phyloP scores from a whole-genome alignment of 140 eudicot genomes.

The Stevia rebaudiana region DNA sequence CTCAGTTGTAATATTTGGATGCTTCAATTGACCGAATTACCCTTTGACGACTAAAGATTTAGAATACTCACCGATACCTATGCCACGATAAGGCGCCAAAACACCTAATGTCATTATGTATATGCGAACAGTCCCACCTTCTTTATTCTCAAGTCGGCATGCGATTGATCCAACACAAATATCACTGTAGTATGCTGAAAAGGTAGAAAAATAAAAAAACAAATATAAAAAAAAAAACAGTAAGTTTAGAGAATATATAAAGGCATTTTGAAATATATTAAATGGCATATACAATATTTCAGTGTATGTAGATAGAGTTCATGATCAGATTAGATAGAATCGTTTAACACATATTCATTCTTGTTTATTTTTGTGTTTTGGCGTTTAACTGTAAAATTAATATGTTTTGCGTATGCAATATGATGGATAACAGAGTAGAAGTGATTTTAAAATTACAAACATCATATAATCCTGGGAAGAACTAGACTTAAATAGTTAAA shows the following conservation, averaged over 20 bases:
- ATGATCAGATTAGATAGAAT: not conserved
- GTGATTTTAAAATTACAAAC: not conserved
- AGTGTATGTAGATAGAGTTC: not conserved
- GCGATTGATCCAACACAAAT: slow-evolving; percentile 98
- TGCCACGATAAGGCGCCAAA: slow-evolving; percentile 95
- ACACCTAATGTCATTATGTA: slow-evolving; percentile 97
- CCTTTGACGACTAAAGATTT: slow-evolving; percentile 3
- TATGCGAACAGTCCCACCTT: slow-evolving; percentile 71
- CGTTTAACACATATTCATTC: not conserved
- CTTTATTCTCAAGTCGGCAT: slow-evolving; percentile 92
- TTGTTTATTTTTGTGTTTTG: no score
- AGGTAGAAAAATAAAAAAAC: not conserved
- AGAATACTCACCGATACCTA: slow-evolving; percentile 74
- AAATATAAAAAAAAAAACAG: not conserved
- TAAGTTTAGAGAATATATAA: not conserved
- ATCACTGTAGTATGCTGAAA: slow-evolving; percentile 88
- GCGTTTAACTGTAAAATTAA: no score
- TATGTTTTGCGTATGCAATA: no score
- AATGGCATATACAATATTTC: no score
- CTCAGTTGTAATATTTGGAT: not conserved
- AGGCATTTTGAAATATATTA: not conserved
- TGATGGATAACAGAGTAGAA: no score
- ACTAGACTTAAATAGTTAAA: not conserved
- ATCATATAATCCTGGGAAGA: not conserved
- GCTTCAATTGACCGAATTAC: not conserved